Conservation (phyloP, 2,329 filamentous ascomycete genomes). For the Phialophora chinensis region DNA sequence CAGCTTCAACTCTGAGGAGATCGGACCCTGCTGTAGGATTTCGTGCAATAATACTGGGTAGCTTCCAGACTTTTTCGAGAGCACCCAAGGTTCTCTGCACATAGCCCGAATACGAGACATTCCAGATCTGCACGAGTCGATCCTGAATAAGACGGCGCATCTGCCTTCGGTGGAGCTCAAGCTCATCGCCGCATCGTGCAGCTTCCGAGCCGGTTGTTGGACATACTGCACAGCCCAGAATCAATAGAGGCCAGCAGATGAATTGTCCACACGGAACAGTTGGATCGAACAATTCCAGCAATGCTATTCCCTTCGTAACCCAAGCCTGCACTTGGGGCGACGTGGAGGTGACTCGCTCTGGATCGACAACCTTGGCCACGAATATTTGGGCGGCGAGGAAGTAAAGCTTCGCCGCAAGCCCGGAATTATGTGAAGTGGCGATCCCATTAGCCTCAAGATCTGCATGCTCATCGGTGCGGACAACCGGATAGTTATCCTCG, state of each 20-base stretch:
- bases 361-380: slow-evolving; percentile 28
- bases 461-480: slow-evolving; percentile 3
- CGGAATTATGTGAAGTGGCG: slow-evolving; percentile 16
- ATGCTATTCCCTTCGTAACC: slow-evolving; percentile 8
- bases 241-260: slow-evolving; percentile 34
- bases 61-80: slow-evolving; percentile 30
- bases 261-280: slow-evolving; percentile 29
- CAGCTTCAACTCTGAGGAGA: background rate
- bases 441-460: background rate
- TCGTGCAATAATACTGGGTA: slow-evolving; percentile 21
- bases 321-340: slow-evolving; percentile 21
- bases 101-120: slow-evolving; percentile 33
- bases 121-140: slow-evolving; percentile 32
- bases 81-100: slow-evolving; percentile 27
- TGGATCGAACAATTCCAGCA: slow-evolving; percentile 27
- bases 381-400: slow-evolving; percentile 30
- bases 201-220: slow-evolving; percentile 17
- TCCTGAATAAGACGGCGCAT: slow-evolving; percentile 27
- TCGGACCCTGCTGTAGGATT: background rate
- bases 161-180: slow-evolving; percentile 3
- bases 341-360: slow-evolving; percentile 15
- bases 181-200: background rate
- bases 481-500: slow-evolving; percentile 10
- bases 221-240: slow-evolving; percentile 33
- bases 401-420: slow-evolving; percentile 31